Conservation (phyloP, 2,329 filamentous ascomycete species). For the Fusarium sp. region DNA sequence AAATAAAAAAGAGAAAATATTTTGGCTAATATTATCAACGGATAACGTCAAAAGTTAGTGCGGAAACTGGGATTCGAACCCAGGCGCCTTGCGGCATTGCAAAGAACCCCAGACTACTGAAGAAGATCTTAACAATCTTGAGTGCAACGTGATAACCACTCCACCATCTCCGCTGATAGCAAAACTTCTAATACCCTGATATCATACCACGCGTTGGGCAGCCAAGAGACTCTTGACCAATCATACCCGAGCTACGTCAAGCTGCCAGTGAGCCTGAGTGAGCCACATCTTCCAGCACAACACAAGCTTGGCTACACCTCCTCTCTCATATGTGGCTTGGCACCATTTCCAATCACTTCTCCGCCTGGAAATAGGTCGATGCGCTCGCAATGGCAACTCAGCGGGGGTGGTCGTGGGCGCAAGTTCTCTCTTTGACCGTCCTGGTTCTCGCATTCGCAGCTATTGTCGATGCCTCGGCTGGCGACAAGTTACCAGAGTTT, state of each 20-base stretch:
- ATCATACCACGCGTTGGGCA: too few species aligned
- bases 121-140: too few species aligned
- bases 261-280: conserved; percentile 1
- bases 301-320: conserved; percentile 6
- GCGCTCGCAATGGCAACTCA: conserved; percentile 46
- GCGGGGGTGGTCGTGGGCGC: conserved; percentile 47
- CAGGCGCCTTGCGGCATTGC: too few species aligned
- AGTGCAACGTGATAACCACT: too few species aligned
- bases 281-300: conserved; percentile 37
- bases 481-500: conserved; percentile 89
- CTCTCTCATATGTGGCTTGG: conserved; percentile 19
- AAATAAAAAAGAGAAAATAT: too few species aligned
- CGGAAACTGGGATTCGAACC: background rate
- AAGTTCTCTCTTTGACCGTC: conserved; percentile 48
- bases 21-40: too few species aligned
- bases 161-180: too few species aligned
- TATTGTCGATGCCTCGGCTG: conserved; percentile 74
- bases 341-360: conserved; percentile 3
- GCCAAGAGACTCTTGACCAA: conserved; percentile 21
- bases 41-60: too few species aligned
- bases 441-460: conserved; percentile 53
- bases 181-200: too few species aligned
- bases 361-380: conserved; percentile 40
- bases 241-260: conserved; percentile 30
- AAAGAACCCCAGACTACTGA: too few species aligned